These are phyloP conservation scores for Paramecium pentaurelia DNA, from an alignment of 73 alveolate species.

Conservation along the genomic window DNA sequence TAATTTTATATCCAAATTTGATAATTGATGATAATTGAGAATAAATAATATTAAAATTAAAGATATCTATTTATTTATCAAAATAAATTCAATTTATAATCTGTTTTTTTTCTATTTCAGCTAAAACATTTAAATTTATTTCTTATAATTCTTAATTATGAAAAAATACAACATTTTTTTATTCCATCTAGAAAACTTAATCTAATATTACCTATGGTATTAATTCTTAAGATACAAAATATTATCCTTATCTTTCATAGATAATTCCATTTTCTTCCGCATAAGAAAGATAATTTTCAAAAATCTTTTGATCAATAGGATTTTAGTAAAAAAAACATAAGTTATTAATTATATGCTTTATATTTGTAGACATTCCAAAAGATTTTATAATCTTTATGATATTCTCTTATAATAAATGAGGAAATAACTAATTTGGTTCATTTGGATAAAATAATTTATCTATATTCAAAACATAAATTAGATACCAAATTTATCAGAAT, in stretches of 20 bases:
- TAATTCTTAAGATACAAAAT: not conserved
- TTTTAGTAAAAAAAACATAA: not conserved
- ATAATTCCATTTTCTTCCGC: slow-evolving; percentile 12
- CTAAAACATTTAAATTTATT: too few species aligned
- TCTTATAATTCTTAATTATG: too few species aligned
- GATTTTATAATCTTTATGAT: not conserved
- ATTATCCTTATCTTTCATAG: not conserved
- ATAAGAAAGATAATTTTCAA: not conserved
- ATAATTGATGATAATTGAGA: too few species aligned
- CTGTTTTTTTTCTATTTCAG: too few species aligned
- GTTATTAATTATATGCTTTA: not conserved
- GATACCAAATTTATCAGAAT: not conserved
- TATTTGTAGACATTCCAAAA: not conserved
- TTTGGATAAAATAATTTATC: slow-evolving; percentile 10
- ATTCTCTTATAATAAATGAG: not conserved
- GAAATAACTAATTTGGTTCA: not conserved
- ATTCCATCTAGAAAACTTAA: not conserved
- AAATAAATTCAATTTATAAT: too few species aligned
- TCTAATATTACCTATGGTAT: not conserved
- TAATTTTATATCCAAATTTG: too few species aligned
- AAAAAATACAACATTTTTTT: too few species aligned
- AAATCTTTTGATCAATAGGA: not conserved
- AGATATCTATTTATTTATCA: too few species aligned
- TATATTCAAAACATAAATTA: not conserved
- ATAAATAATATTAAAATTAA: too few species aligned